Conservation (phyloP, 192 early-diverging fungal species). For the Linnemannia schmuckeri region DNA sequence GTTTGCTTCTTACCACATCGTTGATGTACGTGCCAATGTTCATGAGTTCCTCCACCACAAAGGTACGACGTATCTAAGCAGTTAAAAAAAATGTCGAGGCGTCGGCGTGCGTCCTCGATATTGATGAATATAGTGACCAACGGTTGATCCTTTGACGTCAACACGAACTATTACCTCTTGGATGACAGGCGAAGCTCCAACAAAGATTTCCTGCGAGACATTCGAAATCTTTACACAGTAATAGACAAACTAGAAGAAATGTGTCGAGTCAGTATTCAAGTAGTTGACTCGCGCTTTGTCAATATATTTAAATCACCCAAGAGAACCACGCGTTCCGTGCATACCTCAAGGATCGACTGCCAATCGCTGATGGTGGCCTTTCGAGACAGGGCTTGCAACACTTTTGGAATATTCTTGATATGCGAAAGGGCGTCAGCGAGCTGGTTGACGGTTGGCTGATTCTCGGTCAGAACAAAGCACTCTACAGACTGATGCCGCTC, state of each 20-base stretch:
- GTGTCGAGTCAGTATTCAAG: not conserved
- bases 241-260: conserved; percentile 64
- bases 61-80: conserved; percentile 55
- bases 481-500: conserved; percentile 70
- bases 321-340: not conserved
- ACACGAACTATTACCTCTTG: conserved; percentile 27
- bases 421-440: conserved; percentile 60
- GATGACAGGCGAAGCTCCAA: conserved; percentile 23
- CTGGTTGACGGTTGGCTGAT: conserved; percentile 56
- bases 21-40: conserved; percentile 70
- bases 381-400: conserved; percentile 58
- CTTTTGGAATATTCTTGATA: conserved; percentile 64
- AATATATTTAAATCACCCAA: not conserved
- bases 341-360: conserved; percentile 72
- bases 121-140: not conserved
- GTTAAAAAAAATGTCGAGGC: not conserved
- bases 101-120: no score
- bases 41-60: conserved; percentile 54
- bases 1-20: conserved; percentile 57
- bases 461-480: conserved; percentile 63
- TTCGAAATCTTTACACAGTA: conserved; percentile 66
- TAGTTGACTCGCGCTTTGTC: not conserved
- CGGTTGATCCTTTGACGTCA: not conserved
- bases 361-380: conserved; percentile 69
- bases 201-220: conserved; percentile 30